These are phyloP conservation scores for Vitis hybrid DNA, from an alignment of 177 flowering plant genomes.

Conservation along the genomic window DNA sequence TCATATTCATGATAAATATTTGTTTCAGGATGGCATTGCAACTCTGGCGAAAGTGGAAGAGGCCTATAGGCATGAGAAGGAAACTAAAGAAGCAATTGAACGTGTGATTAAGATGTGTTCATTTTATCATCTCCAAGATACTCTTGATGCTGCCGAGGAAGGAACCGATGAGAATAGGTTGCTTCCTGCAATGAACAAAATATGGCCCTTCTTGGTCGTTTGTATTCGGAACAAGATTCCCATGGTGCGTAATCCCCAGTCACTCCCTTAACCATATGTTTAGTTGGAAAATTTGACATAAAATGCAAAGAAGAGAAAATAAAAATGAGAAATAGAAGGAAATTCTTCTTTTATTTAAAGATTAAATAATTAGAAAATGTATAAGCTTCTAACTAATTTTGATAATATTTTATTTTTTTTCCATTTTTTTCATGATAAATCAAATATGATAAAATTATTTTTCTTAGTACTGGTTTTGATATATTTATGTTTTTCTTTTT, in stretches of 20 bases:
- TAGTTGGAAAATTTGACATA: too few relatives aligned
- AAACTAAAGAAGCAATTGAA: slow-evolving; percentile 53
- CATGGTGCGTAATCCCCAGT: slow-evolving; percentile 48
- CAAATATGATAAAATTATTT: too few relatives aligned
- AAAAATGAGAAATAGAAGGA: too few relatives aligned
- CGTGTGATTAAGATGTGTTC: slow-evolving; percentile 42
- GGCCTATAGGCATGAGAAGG: slow-evolving; percentile 61
- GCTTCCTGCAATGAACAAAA: slow-evolving; percentile 94
- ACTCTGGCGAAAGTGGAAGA: slow-evolving; percentile 81
- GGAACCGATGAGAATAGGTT: slow-evolving; percentile 78
- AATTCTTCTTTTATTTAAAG: too few relatives aligned
- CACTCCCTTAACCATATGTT: not conserved
- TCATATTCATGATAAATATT: not conserved
- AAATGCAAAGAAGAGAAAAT: too few relatives aligned
- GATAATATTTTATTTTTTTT: too few relatives aligned
- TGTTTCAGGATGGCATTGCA: slow-evolving; percentile 58
- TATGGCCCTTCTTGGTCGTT: slow-evolving; percentile 85
- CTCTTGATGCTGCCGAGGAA: slow-evolving; percentile 59
- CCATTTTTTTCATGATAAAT: too few relatives aligned
- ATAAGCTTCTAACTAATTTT: too few relatives aligned
- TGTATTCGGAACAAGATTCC: slow-evolving; percentile 61
- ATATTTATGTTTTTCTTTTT: too few relatives aligned
- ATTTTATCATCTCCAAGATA: slow-evolving; percentile 62
- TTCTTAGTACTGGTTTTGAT: too few relatives aligned
- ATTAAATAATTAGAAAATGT: too few relatives aligned